These are phyloP conservation scores for Puccinia novopanici DNA, from an alignment of 1,284 basidiomycete genomes.

Conservation along the genomic window DNA sequence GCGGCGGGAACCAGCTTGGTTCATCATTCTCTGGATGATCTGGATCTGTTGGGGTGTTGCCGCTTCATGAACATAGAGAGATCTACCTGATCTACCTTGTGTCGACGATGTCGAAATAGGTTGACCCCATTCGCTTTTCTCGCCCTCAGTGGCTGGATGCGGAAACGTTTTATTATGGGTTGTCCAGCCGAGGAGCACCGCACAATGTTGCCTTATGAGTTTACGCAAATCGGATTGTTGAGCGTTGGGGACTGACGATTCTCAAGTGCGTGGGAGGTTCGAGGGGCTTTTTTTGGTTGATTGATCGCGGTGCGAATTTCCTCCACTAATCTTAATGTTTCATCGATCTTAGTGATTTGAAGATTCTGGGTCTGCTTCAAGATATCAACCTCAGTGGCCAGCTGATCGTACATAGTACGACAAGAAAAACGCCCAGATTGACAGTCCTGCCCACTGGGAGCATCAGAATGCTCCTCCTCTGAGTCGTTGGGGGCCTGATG, in stretches of 20 bases:
- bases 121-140: not conserved
- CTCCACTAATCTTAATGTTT: not conserved
- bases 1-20: not conserved
- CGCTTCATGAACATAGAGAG: not conserved
- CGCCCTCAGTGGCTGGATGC: not conserved
- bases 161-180: not conserved
- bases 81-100: not conserved
- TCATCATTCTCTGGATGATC: not conserved
- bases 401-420: not conserved
- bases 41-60: not conserved
- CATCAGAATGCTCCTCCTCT: not conserved
- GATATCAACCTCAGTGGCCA: not conserved
- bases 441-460: no score
- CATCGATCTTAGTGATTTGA: not conserved
- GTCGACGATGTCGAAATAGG: not conserved
- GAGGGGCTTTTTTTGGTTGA: not conserved
- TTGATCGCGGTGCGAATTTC: not conserved
- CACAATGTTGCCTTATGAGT: not conserved
- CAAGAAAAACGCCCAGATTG: not conserved
- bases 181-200: not conserved
- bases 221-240: conserved; percentile 3
- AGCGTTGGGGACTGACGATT: not conserved
- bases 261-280: not conserved
- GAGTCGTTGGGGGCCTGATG: not conserved
- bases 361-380: not conserved